Percentiles rank a stretch among this genome's conserved stretches.
phyloP scores from a whole-genome alignment of 2,329 filamentous ascomycete species.

The Didymella sp. region DNA sequence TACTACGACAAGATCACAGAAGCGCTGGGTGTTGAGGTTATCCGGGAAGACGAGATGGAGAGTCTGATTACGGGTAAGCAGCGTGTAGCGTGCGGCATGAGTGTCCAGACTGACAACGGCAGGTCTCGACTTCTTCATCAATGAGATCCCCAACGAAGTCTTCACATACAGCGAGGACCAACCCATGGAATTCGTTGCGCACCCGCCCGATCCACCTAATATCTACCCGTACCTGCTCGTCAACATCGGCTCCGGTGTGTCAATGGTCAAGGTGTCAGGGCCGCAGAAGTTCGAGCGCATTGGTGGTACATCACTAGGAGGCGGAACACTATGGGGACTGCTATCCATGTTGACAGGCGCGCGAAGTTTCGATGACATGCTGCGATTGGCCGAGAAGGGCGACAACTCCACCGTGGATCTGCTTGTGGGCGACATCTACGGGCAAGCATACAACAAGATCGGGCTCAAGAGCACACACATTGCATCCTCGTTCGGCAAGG shows the following conservation, averaged over 20 bases:
- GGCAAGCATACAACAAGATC: slow-evolving; percentile 93
- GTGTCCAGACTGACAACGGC: neutral
- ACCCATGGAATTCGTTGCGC: slow-evolving; percentile 86
- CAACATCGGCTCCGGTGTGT: slow-evolving; percentile 97
- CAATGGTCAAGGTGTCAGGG: slow-evolving; percentile 95
- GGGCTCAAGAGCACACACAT: slow-evolving; percentile 95
- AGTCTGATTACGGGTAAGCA: slow-evolving; percentile 86
- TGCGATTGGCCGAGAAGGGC: slow-evolving; percentile 85
- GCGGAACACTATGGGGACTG: slow-evolving; percentile 96
- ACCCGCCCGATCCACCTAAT: slow-evolving; percentile 64
- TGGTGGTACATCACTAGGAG: slow-evolving; percentile 91
- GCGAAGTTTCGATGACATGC: slow-evolving; percentile 96
- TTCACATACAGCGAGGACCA: slow-evolving; percentile 88
- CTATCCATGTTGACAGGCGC: slow-evolving; percentile 92
- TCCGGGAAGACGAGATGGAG: slow-evolving; percentile 97
- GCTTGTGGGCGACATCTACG: slow-evolving; percentile 97
- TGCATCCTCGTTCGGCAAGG: slow-evolving; percentile 94
- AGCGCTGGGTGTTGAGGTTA: slow-evolving; percentile 82
- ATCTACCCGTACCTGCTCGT: slow-evolving; percentile 97
- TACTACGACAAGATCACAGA: slow-evolving; percentile 92
- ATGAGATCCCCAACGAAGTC: slow-evolving; percentile 94
- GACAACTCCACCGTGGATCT: slow-evolving; percentile 96
- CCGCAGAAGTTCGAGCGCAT: slow-evolving; percentile 87
- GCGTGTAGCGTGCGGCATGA: neutral
- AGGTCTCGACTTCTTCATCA: slow-evolving; percentile 99